These are phyloP conservation scores for Gryganskiella cystojenkinii DNA, from an alignment of 192 early-diverging fungal genomes.

Conservation along the genomic window DNA sequence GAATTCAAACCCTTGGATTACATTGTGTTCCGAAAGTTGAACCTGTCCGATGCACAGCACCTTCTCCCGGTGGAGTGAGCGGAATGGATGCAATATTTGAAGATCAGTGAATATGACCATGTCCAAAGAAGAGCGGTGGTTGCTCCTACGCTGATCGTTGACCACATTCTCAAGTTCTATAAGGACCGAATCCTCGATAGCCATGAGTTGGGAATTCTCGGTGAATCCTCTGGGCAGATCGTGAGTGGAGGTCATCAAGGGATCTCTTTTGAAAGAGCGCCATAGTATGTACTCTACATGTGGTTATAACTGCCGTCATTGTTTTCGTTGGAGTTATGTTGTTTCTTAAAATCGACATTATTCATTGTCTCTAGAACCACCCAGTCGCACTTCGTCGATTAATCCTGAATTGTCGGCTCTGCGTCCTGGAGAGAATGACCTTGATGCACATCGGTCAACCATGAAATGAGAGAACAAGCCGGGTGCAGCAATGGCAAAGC, in stretches of 20 bases:
- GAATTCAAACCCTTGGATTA: background rate
- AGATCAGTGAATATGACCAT: background rate
- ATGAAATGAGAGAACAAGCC: no score
- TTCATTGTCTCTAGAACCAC: no score
- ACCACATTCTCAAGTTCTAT: background rate
- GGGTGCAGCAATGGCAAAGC: no score
- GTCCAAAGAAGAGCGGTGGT: background rate
- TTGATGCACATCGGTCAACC: no score
- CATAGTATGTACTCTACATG: no score
- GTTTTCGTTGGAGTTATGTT: no score
- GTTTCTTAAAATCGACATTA: no score
- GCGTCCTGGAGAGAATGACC: no score
- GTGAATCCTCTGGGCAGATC: background rate
- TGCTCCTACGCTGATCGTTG: background rate
- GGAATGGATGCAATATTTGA: background rate
- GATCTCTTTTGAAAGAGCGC: no score
- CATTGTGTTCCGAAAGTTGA: background rate
- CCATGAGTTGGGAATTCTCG: slow-evolving; percentile 1
- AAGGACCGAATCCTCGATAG: background rate
- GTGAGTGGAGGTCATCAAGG: background rate
- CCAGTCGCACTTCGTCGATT: no score
- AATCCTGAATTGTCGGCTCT: no score
- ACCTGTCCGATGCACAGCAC: background rate
- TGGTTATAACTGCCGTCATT: no score
- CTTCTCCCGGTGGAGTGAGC: background rate